Conservation (phyloP, 371 early-diverging fungal genomes). For the Gilbertella persicaria region DNA sequence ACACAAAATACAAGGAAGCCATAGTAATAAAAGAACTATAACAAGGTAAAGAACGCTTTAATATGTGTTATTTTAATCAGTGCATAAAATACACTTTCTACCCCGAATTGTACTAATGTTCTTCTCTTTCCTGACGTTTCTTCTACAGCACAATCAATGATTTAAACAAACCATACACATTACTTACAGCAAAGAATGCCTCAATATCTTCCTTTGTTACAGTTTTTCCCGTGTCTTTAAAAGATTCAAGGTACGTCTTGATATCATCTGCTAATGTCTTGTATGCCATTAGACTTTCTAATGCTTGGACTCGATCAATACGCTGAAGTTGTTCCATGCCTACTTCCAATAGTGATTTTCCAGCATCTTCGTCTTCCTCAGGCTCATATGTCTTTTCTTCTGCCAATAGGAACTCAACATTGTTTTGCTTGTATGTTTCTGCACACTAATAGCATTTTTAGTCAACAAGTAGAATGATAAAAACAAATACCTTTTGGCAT, state of each 20-base stretch:
- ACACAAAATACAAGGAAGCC: no score
- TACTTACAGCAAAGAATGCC: slow-evolving; percentile 64
- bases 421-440: slow-evolving; percentile 18
- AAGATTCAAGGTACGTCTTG: slow-evolving; percentile 65
- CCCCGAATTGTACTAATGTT: no score
- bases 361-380: slow-evolving; percentile 57
- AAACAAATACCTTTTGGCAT: slow-evolving; percentile 38
- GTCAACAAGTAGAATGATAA: neutral
- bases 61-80: no score
- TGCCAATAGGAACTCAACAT: slow-evolving; percentile 29
- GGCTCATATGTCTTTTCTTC: slow-evolving; percentile 49
- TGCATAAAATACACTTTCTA: no score
- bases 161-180: no score
- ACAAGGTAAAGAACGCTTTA: no score
- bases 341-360: slow-evolving; percentile 71
- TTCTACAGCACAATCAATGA: neutral
- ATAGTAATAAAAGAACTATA: no score
- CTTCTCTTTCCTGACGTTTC: slow-evolving; percentile 1
- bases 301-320: slow-evolving; percentile 72
- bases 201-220: slow-evolving; percentile 78
- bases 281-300: slow-evolving; percentile 70
- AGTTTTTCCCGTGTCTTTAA: slow-evolving; percentile 70
- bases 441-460: slow-evolving; percentile 16
- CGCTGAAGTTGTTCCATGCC: slow-evolving; percentile 74
- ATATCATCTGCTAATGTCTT: slow-evolving; percentile 54